These are phyloP conservation scores for Saposhnikovia divaricata DNA, from an alignment of 129 eudicot genomes.

Conservation along the genomic window DNA sequence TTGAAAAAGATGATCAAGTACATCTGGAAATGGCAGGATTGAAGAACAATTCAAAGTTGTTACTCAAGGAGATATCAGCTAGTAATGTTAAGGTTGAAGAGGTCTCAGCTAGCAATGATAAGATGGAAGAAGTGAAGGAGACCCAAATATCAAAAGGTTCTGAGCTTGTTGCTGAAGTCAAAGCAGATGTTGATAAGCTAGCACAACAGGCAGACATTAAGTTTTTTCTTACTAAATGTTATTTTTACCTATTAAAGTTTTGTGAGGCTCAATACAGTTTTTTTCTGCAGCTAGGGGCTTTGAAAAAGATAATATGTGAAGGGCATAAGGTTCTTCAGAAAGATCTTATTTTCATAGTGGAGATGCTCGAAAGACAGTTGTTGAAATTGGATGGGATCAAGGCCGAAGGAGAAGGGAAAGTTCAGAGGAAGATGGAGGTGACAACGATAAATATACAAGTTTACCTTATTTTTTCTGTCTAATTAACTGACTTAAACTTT, in stretches of 20 bases:
- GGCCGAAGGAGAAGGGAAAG: constrained; percentile 85
- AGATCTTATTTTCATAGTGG: constrained; percentile 50
- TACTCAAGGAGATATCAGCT: constrained; percentile 42
- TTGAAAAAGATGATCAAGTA: neutral
- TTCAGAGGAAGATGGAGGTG: constrained; percentile 72
- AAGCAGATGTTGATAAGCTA: constrained; percentile 58
- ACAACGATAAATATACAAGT: constrained; percentile 7
- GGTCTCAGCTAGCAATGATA: constrained; percentile 10
- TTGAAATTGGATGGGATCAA: constrained; percentile 78
- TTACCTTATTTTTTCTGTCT: neutral
- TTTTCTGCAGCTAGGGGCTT: constrained; percentile 45
- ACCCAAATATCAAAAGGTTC: constrained; percentile 39
- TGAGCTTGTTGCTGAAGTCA: constrained; percentile 59
- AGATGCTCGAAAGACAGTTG: constrained; percentile 82
- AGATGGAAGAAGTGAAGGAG: constrained; percentile 38
- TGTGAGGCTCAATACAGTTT: neutral
- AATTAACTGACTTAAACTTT: neutral
- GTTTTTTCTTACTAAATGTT: neutral
- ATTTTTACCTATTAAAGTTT: neutral
- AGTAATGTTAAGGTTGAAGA: neutral
- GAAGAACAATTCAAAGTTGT: constrained; percentile 16
- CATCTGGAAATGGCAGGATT: neutral
- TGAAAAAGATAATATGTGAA: constrained; percentile 50
- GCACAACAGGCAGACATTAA: constrained; percentile 48
- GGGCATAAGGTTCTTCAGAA: constrained; percentile 71